A percentile compares a stretch with the other conserved stretches of the same genome.
Evolutionary conservation across 2,329 filamentous ascomycete species (phyloP).

Genomic region (Aphanoascus verrucosus): DNA sequence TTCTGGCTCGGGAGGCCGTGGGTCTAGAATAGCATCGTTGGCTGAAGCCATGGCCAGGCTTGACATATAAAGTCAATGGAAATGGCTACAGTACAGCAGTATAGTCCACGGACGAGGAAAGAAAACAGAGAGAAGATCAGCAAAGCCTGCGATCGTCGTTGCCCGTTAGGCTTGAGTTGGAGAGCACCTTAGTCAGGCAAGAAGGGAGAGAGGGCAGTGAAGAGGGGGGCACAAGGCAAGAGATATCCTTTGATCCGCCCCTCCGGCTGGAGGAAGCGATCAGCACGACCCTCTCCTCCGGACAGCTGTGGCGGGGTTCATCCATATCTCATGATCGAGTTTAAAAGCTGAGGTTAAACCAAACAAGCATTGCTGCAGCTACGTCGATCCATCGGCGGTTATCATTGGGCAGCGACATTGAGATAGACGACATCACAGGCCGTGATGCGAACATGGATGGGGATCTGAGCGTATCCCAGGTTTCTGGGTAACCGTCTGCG

Average conservation of each 20-base stretch:
- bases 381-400: neutral
- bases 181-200: too few relatives aligned
- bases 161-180: neutral
- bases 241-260: neutral
- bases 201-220: too few relatives aligned
- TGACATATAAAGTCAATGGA: neutral
- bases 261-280: neutral
- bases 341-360: neutral
- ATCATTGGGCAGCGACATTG: neutral
- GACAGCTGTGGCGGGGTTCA: neutral
- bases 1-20: neutral
- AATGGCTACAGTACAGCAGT: too few relatives aligned
- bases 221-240: too few relatives aligned
- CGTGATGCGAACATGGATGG: neutral
- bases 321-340: neutral
- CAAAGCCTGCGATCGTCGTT: neutral
- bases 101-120: neutral
- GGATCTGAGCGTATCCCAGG: neutral
- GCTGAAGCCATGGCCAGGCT: neutral
- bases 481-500: neutral
- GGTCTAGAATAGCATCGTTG: neutral
- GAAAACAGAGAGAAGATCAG: neutral
- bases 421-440: neutral
- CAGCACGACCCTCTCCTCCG: neutral
- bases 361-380: constrained; percentile 1